Conservation (phyloP, 1,139 yeast genomes). For the Keqinozyma sinolaborantium region DNA sequence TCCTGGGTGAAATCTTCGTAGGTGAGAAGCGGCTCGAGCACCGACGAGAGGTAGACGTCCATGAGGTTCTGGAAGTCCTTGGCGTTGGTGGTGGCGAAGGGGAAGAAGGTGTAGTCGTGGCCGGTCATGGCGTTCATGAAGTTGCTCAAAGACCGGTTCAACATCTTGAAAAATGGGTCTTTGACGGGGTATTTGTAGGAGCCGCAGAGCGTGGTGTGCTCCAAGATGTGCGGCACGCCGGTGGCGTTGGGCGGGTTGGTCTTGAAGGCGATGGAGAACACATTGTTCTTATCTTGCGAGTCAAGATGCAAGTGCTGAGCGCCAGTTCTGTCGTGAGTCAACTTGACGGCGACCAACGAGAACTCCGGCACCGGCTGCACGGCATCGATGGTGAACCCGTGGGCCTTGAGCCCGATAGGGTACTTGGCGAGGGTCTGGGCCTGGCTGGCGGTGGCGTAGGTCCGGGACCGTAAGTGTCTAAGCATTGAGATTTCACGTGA, state of each 20-base stretch:
- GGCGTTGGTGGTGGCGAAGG: slow-evolving; percentile 89
- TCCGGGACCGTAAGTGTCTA: not conserved
- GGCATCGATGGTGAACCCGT: slow-evolving; percentile 63
- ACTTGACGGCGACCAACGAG: slow-evolving; percentile 71
- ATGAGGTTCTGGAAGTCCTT: slow-evolving; percentile 81
- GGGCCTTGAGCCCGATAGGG: slow-evolving; percentile 58
- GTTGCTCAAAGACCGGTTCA: slow-evolving; percentile 79
- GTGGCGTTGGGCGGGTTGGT: slow-evolving; percentile 92
- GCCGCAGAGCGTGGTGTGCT: slow-evolving; percentile 95
- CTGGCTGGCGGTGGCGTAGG: slow-evolving; percentile 9
- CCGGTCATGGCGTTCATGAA: slow-evolving; percentile 99
- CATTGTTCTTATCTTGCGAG: slow-evolving; percentile 77
- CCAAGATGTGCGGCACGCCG: slow-evolving; percentile 94
- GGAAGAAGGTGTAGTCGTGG: slow-evolving; percentile 91
- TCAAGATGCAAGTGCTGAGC: slow-evolving; percentile 84
- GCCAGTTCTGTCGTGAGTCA: slow-evolving; percentile 67
- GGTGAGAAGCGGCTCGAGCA: slow-evolving; percentile 74
- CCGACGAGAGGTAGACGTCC: slow-evolving; percentile 86
- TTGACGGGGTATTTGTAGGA: slow-evolving; percentile 86
- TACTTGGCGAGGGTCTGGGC: slow-evolving; percentile 37
- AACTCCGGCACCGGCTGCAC: slow-evolving; percentile 77
- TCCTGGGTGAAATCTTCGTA: slow-evolving; percentile 88
- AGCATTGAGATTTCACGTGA: too few species aligned
- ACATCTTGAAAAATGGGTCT: slow-evolving; percentile 97
- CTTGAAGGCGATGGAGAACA: slow-evolving; percentile 85